Percentiles rank a stretch among this genome's conserved stretches.
phyloP scores from a whole-genome alignment of 352 stramenopile species.

The Detonula confervacea region DNA sequence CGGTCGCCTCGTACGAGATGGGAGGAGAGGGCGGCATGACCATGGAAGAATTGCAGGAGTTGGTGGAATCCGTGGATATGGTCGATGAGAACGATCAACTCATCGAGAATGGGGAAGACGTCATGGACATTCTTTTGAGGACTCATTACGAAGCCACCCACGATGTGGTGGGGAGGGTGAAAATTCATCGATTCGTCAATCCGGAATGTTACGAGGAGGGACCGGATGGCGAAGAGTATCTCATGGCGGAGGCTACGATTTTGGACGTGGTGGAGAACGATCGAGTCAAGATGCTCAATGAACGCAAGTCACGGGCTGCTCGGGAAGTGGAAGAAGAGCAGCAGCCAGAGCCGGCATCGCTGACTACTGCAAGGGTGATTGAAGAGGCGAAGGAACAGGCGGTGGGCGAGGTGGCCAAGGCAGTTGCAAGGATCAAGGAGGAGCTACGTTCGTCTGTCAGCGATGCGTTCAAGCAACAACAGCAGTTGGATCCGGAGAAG shows the following conservation, averaged over 20 bases:
- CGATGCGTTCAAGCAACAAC: constrained; percentile 31
- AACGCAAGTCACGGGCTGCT: background rate
- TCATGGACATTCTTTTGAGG: constrained; percentile 34
- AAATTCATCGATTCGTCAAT: constrained; percentile 54
- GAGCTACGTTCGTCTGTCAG: constrained; percentile 44
- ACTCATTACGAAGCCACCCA: constrained; percentile 55
- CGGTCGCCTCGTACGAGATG: constrained; percentile 22
- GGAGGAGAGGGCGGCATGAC: constrained; percentile 20
- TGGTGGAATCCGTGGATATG: constrained; percentile 20
- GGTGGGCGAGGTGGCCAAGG: constrained; percentile 26
- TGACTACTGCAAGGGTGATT: background rate
- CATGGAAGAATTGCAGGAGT: constrained; percentile 34
- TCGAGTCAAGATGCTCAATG: constrained; percentile 5
- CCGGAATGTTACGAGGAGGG: constrained; percentile 38
- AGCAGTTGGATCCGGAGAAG: constrained; percentile 7
- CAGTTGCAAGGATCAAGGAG: constrained; percentile 49
- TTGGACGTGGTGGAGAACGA: constrained; percentile 34
- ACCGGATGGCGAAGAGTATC: constrained; percentile 43
- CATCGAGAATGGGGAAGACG: constrained; percentile 19
- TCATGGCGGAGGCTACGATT: constrained; percentile 47
- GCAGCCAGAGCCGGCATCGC: background rate
- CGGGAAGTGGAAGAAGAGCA: constrained; percentile 7
- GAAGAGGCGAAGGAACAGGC: constrained; percentile 18
- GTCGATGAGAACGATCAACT: background rate
- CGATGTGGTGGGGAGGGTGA: constrained; percentile 45